A percentile compares a stretch with the other conserved stretches of the same genome.
phyloP scores from a whole-genome alignment of 176 grass and related monocot species.

The Coix lacrymajobi region DNA sequence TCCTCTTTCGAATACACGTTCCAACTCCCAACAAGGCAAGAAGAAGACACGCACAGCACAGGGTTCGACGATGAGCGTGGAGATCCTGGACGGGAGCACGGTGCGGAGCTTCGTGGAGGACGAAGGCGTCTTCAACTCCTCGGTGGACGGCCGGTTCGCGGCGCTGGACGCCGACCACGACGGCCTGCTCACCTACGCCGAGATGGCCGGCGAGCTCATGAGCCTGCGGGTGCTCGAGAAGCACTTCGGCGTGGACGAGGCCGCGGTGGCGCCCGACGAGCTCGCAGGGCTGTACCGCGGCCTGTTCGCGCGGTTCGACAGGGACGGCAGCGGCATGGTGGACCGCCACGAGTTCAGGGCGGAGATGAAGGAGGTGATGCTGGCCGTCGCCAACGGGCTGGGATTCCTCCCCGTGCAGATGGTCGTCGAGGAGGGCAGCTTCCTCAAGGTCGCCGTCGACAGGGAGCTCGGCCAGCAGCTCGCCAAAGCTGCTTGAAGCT shows the following conservation, averaged over 20 bases:
- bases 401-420: slow-evolving; percentile 64
- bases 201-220: slow-evolving; percentile 54
- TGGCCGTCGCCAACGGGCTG: slow-evolving; percentile 53
- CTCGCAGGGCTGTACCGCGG: slow-evolving; percentile 24
- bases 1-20: too few relatives aligned
- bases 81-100: slow-evolving; percentile 46
- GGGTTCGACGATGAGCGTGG: slow-evolving; percentile 40
- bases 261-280: not conserved
- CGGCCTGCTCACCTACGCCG: slow-evolving; percentile 45
- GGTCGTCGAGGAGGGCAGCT: slow-evolving; percentile 76
- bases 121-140: slow-evolving; percentile 42
- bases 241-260: slow-evolving; percentile 48
- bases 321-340: slow-evolving; percentile 50
- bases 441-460: slow-evolving; percentile 58
- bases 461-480: slow-evolving; percentile 52
- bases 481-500: not conserved
- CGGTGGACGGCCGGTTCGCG: slow-evolving; percentile 44
- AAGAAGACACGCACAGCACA: not conserved
- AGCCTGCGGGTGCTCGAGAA: slow-evolving; percentile 41
- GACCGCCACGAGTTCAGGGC: slow-evolving; percentile 48
- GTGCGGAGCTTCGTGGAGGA: slow-evolving; percentile 55
- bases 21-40: too few relatives aligned
- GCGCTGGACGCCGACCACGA: slow-evolving; percentile 51
- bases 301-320: slow-evolving; percentile 51
- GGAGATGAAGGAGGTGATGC: slow-evolving; percentile 63